Evolutionary conservation across 768 basidiomycete genomes (phyloP), one percentile per base, ranked within the genome.

Genomic region (Phylloporus arenicola): DNA sequence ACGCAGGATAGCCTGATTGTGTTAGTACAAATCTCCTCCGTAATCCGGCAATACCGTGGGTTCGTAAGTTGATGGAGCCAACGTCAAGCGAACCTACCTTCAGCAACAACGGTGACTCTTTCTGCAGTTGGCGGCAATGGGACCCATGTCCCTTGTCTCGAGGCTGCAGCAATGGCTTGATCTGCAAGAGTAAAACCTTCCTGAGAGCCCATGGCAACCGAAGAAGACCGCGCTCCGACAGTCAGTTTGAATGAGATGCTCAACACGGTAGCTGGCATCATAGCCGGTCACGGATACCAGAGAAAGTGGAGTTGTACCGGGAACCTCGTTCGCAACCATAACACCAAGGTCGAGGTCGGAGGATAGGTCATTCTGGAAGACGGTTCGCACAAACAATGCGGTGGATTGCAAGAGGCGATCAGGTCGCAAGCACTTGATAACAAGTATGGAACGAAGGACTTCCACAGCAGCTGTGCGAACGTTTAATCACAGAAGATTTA

Each of bases 151-250:
- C 96, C 96, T 68, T 91, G 88, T 11, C 95, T 82, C 24, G 93
- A 89, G 34, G 94, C 96, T 20, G 84, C 73, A 27, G 89, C 86
- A 55, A 99, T 96, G 3, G 95, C 94, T 70, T 96, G 94, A 61
- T 99, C 95, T 11, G 96, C 96, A 1, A 94, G 77, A 4, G 83
- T 82, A 68, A 92, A 95, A n/a, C 95, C 95, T 75, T 99, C 96
- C 56, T 93, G 88, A 2, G 95, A 96, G 20, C 96, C 96, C 93
- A 99, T 96, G 13, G 96, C 96, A 20, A 99, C 91, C 2, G 92
- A 90, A 1, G 86, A 76, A 50, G 92, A 93, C 22, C 86, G 82
- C 25, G 81, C 76, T 14, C 84, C 82, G 10, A 83, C 83, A 45
- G 83, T 83, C 64, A n/a, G n/a, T n/a, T n/a, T 86, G 82, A 56